These are phyloP conservation scores for Juncus effusus DNA, from an alignment of 176 grass and related monocot genomes.

Conservation along the genomic window DNA sequence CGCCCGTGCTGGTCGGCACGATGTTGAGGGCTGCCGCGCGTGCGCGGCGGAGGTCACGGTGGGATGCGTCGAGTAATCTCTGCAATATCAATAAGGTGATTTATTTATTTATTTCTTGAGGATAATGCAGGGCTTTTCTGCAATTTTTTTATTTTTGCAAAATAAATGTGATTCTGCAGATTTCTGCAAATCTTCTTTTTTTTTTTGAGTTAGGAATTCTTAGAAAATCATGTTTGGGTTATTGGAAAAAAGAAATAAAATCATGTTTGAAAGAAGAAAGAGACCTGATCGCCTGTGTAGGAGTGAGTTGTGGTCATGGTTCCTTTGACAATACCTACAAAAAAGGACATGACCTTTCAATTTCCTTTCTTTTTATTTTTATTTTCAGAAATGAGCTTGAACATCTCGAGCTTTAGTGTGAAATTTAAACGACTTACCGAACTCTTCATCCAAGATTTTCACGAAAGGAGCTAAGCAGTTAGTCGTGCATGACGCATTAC, in stretches of 20 bases:
- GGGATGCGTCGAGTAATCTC: constrained; percentile 88
- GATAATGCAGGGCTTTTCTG: not conserved
- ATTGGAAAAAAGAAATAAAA: constrained; percentile 6
- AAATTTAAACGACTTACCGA: constrained; percentile 46
- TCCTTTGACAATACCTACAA: constrained; percentile 81
- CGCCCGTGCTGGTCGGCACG: constrained; percentile 89
- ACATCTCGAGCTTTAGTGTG: not conserved
- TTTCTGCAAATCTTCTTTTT: constrained; percentile 1
- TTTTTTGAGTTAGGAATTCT: constrained; percentile 2
- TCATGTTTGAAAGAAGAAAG: constrained; percentile 22
- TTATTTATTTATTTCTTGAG: not conserved
- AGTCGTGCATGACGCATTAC: constrained; percentile 98
- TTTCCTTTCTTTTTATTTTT: not conserved
- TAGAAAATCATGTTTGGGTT: constrained; percentile 4
- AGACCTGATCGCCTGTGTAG: constrained; percentile 92
- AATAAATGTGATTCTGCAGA: not conserved
- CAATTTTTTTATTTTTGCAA: not conserved
- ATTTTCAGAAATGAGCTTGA: not conserved
- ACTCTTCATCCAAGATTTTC: constrained; percentile 85
- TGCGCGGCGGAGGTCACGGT: constrained; percentile 80
- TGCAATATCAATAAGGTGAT: constrained; percentile 15
- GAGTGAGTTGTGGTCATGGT: constrained; percentile 99
- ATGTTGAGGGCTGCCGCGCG: constrained; percentile 92
- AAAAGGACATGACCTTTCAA: not conserved
- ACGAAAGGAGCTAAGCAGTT: constrained; percentile 98